Evolutionary conservation across 1,284 basidiomycete genomes (phyloP).

Genomic region (Malassezia pachydermatis): DNA sequence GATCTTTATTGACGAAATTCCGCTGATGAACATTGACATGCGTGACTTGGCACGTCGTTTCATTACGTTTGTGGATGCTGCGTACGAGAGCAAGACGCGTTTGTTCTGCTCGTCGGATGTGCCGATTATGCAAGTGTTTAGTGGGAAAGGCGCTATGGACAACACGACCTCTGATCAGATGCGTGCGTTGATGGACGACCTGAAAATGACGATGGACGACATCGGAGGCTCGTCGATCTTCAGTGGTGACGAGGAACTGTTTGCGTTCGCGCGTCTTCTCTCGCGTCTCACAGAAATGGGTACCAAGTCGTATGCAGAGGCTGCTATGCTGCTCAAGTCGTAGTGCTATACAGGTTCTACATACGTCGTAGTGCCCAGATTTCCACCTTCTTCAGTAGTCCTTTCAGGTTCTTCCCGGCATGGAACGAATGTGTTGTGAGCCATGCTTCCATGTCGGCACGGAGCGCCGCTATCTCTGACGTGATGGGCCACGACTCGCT

Average conservation of each 20-base stretch:
- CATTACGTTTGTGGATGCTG: constrained; percentile 92
- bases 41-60: constrained; percentile 83
- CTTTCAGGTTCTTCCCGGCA: constrained; percentile 56
- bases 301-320: constrained; percentile 26
- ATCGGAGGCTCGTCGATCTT: constrained; percentile 43
- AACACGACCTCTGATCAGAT: constrained; percentile 31
- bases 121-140: constrained; percentile 41
- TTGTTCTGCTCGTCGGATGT: constrained; percentile 36
- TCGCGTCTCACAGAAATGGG: constrained; percentile 45
- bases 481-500: constrained; percentile 62
- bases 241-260: constrained; percentile 44
- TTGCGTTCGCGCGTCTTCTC: constrained; percentile 45
- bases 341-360: too few species aligned
- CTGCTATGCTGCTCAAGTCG: background rate
- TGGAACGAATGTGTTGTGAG: constrained; percentile 59
- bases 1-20: constrained; percentile 77
- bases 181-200: constrained; percentile 43
- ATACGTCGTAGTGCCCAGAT: constrained; percentile 28
- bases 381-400: constrained; percentile 40
- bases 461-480: constrained; percentile 58
- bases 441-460: constrained; percentile 77
- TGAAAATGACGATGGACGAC: constrained; percentile 40
- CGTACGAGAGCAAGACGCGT: constrained; percentile 46
- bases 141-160: constrained; percentile 21
- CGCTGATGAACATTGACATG: constrained; percentile 70